Evolutionary conservation across 2,329 filamentous ascomycete genomes (phyloP).

Genomic region (Colletotrichum sansevieriae): DNA sequence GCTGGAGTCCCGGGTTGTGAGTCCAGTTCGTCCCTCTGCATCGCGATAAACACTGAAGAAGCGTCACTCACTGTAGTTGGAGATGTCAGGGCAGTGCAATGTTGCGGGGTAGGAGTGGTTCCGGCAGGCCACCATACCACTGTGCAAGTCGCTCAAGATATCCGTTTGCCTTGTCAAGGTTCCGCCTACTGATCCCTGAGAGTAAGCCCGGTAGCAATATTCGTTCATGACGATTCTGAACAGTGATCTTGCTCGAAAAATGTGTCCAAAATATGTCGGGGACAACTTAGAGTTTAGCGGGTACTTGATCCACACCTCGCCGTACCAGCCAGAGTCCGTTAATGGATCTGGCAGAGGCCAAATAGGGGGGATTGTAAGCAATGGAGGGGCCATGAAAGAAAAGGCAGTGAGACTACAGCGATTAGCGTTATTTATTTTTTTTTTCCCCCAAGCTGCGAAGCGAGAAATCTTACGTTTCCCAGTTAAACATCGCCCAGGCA

Average conservation of each 20-base stretch:
- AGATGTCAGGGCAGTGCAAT: constrained; percentile 53
- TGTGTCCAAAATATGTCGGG: constrained; percentile 46
- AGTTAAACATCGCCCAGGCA: constrained; percentile 3
- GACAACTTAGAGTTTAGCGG: constrained; percentile 45
- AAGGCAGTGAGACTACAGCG: constrained; percentile 44
- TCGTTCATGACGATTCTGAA: constrained; percentile 50
- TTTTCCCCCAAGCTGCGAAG: neutral
- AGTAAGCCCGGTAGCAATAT: constrained; percentile 43
- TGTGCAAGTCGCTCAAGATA: constrained; percentile 42
- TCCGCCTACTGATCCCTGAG: constrained; percentile 15
- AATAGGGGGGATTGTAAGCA: constrained; percentile 48
- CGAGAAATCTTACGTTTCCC: neutral
- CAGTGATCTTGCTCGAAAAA: constrained; percentile 47
- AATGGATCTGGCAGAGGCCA: constrained; percentile 49
- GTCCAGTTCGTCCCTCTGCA: neutral
- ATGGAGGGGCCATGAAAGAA: constrained; percentile 46
- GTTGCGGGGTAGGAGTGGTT: constrained; percentile 45
- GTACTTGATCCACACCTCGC: constrained; percentile 54
- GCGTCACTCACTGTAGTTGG: constrained; percentile 51
- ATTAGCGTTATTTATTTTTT: neutral
- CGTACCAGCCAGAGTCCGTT: constrained; percentile 48
- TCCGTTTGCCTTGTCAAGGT: constrained; percentile 38
- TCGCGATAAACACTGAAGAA: neutral
- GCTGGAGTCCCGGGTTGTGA: neutral
- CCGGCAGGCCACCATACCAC: constrained; percentile 49